Evolutionary conservation across 805 yeast genomes (phyloP).

Genomic region (Pichia insulana): DNA sequence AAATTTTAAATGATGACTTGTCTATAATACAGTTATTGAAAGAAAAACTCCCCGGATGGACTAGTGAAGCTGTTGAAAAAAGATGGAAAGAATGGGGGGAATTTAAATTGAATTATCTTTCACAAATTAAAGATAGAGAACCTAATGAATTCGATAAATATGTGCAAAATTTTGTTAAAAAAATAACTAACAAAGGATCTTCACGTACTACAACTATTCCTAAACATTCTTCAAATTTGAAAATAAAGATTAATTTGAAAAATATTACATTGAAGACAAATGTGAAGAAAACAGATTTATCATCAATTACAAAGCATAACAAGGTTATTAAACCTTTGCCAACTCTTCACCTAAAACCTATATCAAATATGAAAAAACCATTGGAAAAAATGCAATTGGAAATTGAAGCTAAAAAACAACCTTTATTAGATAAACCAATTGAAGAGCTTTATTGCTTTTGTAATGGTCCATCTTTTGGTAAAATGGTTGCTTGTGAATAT

Average conservation of each 20-base stretch:
- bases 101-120: constrained; percentile 18
- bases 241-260: constrained; percentile 1
- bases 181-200: neutral
- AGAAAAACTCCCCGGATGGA: constrained; percentile 10
- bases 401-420: neutral
- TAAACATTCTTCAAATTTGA: neutral
- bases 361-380: neutral
- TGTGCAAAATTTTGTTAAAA: neutral
- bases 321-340: no score
- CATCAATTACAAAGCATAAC: neutral
- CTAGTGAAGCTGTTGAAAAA: constrained; percentile 13
- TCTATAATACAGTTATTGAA: constrained; percentile 1
- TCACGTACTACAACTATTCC: neutral
- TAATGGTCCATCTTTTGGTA: constrained; percentile 56
- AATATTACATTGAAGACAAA: no score
- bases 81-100: constrained; percentile 18
- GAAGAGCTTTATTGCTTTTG: constrained; percentile 38
- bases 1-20: constrained; percentile 20
- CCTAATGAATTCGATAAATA: neutral
- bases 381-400: neutral
- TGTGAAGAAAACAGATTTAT: no score
- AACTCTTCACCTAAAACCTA: no score
- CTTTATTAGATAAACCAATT: neutral
- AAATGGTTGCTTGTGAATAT: constrained; percentile 95
- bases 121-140: neutral